phyloP scores from a whole-genome alignment of 2,329 filamentous ascomycete genomes.

The Colletotrichum sp. region DNA sequence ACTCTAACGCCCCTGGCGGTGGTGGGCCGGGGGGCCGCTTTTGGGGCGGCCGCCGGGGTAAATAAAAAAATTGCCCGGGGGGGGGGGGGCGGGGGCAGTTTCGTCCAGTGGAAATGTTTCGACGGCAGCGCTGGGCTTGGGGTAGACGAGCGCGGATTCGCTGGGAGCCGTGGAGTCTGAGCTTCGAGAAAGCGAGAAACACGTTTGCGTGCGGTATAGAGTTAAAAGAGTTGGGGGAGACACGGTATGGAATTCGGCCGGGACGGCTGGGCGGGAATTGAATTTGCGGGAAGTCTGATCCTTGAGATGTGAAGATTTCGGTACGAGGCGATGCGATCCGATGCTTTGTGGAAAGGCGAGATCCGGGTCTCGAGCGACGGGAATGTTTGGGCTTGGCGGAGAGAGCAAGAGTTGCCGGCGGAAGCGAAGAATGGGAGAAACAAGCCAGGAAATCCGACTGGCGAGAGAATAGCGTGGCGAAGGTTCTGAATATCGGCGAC shows the following conservation, averaged over 20 bases:
- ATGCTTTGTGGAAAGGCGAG: constrained; percentile 10
- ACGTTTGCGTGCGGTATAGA: neutral
- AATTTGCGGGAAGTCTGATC: neutral
- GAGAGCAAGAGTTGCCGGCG: neutral
- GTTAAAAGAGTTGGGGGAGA: neutral
- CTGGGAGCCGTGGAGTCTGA: constrained; percentile 4
- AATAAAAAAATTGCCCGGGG: constrained; percentile 4
- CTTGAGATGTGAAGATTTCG: neutral
- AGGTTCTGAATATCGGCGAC: neutral
- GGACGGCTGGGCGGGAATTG: neutral
- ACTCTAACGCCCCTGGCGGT: too few relatives aligned
- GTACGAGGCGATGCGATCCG: neutral
- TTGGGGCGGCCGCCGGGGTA: too few relatives aligned
- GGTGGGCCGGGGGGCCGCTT: too few relatives aligned
- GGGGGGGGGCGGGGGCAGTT: neutral
- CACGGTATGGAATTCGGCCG: neutral
- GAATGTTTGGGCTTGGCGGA: neutral
- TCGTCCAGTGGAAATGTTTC: constrained; percentile 19
- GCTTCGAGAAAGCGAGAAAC: neutral
- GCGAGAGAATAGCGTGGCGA: neutral
- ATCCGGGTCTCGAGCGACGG: neutral
- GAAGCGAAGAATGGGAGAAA: neutral
- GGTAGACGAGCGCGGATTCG: constrained; percentile 13
- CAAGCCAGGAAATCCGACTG: neutral
- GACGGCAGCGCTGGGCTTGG: neutral